Conservation (phyloP, 2,329 filamentous ascomycete genomes). For the Paecilomyces dactylethromorphus region DNA sequence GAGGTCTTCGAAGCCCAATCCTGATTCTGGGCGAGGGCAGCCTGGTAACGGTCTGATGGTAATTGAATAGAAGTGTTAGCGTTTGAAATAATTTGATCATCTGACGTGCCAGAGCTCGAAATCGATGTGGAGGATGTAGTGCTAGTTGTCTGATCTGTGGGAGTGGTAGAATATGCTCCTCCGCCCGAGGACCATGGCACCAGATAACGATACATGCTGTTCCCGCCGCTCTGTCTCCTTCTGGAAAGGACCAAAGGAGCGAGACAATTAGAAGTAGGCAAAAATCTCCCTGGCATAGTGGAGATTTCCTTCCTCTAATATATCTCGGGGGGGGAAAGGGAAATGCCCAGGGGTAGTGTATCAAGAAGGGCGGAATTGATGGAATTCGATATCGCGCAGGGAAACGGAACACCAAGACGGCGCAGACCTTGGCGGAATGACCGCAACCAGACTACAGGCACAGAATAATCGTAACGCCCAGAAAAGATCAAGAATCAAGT, state of each 20-base stretch:
- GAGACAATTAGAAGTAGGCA: not conserved
- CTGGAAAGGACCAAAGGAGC: not conserved
- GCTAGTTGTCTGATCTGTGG: not conserved
- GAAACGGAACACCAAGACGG: not conserved
- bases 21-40: conserved; percentile 62
- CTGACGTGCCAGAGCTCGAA: not conserved
- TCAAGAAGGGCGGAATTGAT: not conserved
- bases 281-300: not conserved
- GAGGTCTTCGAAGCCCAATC: conserved; percentile 62
- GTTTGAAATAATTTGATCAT: not conserved
- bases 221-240: not conserved
- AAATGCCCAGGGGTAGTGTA: not conserved
- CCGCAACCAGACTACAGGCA: not conserved
- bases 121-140: not conserved
- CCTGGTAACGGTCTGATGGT: conserved; percentile 51
- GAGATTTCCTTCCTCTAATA: not conserved
- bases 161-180: not conserved
- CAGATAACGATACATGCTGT: not conserved
- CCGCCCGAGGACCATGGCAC: not conserved
- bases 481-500: not conserved
- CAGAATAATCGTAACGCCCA: not conserved
- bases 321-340: not conserved
- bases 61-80: not conserved
- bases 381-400: not conserved
- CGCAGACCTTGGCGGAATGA: not conserved